Evolutionary conservation across 225 moss, liverwort and hornwort species (phyloP).

Genomic region (Lunularia cruciata): DNA sequence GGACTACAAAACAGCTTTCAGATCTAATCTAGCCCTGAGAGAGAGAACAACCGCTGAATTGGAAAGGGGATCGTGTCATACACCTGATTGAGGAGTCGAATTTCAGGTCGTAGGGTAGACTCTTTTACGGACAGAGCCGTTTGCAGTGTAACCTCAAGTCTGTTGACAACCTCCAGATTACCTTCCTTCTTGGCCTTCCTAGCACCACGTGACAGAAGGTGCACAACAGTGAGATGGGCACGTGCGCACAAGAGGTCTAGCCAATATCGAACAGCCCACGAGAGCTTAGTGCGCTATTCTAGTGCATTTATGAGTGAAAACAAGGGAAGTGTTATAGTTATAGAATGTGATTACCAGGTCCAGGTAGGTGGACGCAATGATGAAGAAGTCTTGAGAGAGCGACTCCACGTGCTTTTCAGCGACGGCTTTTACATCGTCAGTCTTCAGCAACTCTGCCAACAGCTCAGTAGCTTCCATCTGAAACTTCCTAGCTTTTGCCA

Average conservation of each 20-base stretch:
- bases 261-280: no score
- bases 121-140: constrained; percentile 80
- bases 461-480: constrained; percentile 92
- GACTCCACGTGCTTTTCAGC: constrained; percentile 72
- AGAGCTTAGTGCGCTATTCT: no score
- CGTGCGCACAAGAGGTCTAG: no score
- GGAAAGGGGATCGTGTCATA: no score
- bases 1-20: background rate
- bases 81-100: constrained; percentile 87
- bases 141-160: constrained; percentile 71
- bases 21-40: background rate
- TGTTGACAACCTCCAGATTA: constrained; percentile 83
- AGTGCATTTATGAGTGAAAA: no score
- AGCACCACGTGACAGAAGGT: constrained; percentile 46
- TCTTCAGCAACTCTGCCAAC: constrained; percentile 88
- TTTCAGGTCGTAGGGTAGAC: constrained; percentile 89
- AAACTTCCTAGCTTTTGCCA: constrained; percentile 59
- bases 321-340: background rate
- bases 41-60: no score
- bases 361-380: constrained; percentile 92
- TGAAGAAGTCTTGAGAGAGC: constrained; percentile 89
- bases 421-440: constrained; percentile 53
- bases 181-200: constrained; percentile 99
- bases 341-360: constrained; percentile 58
- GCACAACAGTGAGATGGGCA: no score